Base-by-base conservation (phyloP, 2,329 filamentous ascomycete genomes). In the Scolecobasidium constrictum region DNA sequence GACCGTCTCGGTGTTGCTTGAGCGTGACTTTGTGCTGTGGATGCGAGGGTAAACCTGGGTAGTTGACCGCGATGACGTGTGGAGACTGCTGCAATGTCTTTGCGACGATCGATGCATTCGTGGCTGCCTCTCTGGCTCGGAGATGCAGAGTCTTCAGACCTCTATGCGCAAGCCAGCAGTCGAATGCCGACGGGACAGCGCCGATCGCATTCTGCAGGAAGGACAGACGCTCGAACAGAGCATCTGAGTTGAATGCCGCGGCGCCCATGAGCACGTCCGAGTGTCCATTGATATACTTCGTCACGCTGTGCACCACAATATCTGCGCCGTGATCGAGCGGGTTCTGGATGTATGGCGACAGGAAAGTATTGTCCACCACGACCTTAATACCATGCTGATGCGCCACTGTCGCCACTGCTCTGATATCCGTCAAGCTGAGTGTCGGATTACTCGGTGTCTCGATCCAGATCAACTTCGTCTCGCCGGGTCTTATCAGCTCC, bases 201-300 rank as follows among this genome's bases (percentile, higher is more conserved):
- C 92, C 92, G 52, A 95, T 94, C 52, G 92, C 92, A 67, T 98
- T 98, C 63, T 98, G 92, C 31, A 98, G 75, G 72, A 96, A 98
- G 40, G 77, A 71, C 17, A 98, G 76, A 34, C 85, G 79, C 49
- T 81, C 69, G 58, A 80, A 79, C 52, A 98, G 72, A 15, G 78
- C 74, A 44, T 86, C 78, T 21, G 82, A 84, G 73, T 95, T 96
- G 75, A 94, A 93, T 40, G 92, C 92, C 37, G 87, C 90, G 21
- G 92, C 83, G 51, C 92, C 92, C 92, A 98, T 98, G 55, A 96
- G 81, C 6, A 98, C 92, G 62, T 98, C 92, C 2, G 74, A 78
- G 69, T 98, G 92, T 40, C 92, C 92, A 63, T 96, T 96, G 69
- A 98, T 96, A 68, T 96, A 98, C 69, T 98, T 98, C 35, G 92